Base-by-base conservation (phyloP, 2,329 filamentous ascomycete genomes). In the Aspergillus neoniger region DNA sequence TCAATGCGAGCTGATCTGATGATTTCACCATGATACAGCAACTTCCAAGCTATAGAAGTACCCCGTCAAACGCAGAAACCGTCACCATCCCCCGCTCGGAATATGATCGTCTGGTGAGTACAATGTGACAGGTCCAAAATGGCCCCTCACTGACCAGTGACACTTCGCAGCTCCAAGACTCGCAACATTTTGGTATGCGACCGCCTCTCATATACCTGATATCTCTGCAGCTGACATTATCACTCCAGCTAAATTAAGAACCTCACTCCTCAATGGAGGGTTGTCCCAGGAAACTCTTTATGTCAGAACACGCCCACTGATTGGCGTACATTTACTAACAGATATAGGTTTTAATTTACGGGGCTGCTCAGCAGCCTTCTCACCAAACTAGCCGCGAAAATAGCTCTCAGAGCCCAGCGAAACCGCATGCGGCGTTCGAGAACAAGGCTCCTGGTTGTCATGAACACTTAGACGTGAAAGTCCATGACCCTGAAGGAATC, bases 71-170 rank as follows among this genome's bases (percentile, higher is more conserved):
- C 59, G 56, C 75, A 41, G 70, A 74, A 23, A 78, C 77, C 63
- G 79, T 90, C 50, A 83, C 80, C 59, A 83, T 91, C 57, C 77
- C 83, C 39, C 86, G 82, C 69, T 72, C 76, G 53, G 87, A 92
- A 69, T 86, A 91, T 74, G 82, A 88, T 53, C 74, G 73, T 52
- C 79, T 92, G 62, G 80, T 87, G 66, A 73, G 81, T 59, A 7
- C 25, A 32, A 47, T 38, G 15, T 47, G 30, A 36, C 32, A 19
- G 14, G 25, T 23, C 25, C 43, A 23, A n/a, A 39, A 30, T 5
- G 38, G 15, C 32, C 17, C 17, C 52, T 30, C 39, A 32, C 48
- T 59, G 39, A 57, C 50, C 25, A n/a, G 32, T 17, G 17, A 55
- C 21, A 17, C 30, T 49, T 17, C 2, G 28, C 25, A 70, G 68